These are phyloP conservation scores for Colletotrichum gigasporum DNA, from an alignment of 2,329 filamentous ascomycete genomes.

Conservation along the genomic window DNA sequence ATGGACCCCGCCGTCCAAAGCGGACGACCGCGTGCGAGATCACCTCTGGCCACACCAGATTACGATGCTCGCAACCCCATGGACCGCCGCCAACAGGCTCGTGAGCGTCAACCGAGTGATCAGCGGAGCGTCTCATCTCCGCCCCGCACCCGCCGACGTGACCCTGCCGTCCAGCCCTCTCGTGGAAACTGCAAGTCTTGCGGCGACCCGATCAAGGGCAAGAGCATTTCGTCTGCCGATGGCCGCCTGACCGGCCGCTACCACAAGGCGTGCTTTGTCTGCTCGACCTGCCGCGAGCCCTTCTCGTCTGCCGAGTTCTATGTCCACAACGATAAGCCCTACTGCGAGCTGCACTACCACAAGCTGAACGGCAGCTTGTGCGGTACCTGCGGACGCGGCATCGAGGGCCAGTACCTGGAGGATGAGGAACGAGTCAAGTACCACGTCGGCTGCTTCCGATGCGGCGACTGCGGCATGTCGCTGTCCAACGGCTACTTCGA, in stretches of 20 bases:
- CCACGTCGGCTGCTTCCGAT: constrained; percentile 88
- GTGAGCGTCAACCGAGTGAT: constrained; percentile 21
- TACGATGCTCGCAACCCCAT: constrained; percentile 26
- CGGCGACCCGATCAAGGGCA: constrained; percentile 79
- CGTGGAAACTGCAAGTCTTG: constrained; percentile 89
- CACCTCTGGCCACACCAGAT: constrained; percentile 38
- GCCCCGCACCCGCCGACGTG: constrained; percentile 36
- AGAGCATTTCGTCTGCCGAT: constrained; percentile 93
- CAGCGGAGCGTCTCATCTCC: constrained; percentile 33
- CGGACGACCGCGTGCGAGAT: constrained; percentile 31
- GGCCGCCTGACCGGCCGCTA: constrained; percentile 92
- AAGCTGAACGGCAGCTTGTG: constrained; percentile 89
- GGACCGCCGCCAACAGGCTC: constrained; percentile 19
- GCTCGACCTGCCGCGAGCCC: constrained; percentile 80
- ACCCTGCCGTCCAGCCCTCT: constrained; percentile 47
- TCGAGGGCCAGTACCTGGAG: constrained; percentile 93
- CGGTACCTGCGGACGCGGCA: constrained; percentile 80
- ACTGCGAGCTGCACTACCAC: constrained; percentile 94
- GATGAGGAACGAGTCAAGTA: constrained; percentile 82
- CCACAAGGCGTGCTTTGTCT: constrained; percentile 95
- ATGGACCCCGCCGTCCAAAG: constrained; percentile 44
- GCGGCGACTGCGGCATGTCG: constrained; percentile 77
- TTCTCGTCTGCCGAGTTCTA: constrained; percentile 94
- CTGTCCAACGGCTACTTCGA: constrained; percentile 92
- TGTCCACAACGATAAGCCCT: constrained; percentile 86